Evolutionary conservation across 2,329 filamentous ascomycete species (phyloP), one percentile per base, ranked within the genome.

Genomic region (Cercospora berteroae): DNA sequence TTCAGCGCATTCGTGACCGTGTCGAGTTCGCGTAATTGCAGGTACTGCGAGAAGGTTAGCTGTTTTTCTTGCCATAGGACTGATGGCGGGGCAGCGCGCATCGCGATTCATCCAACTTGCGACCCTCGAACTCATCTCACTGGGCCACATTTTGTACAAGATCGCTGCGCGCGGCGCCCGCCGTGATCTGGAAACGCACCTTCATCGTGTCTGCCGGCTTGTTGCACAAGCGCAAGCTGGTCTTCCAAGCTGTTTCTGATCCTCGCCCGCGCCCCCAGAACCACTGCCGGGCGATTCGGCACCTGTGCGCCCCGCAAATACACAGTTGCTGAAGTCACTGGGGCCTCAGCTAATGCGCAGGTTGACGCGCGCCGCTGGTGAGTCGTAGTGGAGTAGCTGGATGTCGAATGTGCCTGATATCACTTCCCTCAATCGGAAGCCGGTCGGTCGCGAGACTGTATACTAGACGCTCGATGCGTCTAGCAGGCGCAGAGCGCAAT

Each of bases 1-100:
- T 97, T 98, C 77, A 99, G 88, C 70, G 94, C 92, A 81, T 90
- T 90, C 69, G 93, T 94, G 73, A 98, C 91, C 79, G 91, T 89
- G 80, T 98, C 94, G 78, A 98, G 94, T 73, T 96, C 91, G 80
- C 89, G 90, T 70, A 97, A 87, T 69, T 94, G 93, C 75, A 99
- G 86, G 81, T 96, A 99, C 94, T 99, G 79, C 56, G 29, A 60
- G 20, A 33, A 50, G 39, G 65, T 76, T 60, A 76, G 73, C 56
- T 20, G 12, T 29, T 59, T 31, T 39, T 36, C 9, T n/a, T 58
- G 18, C 27, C 2, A 12, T 12, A 7, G 55, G 16, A 31, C 7
- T n/a, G 13, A 12, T 27, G 3, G 27, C 55, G 31, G 55, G 29
- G n/a, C 48, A 25, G 16, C 16, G 16, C 55, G 55, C 55, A 31